Percentiles rank a stretch among this genome's conserved stretches.
These are phyloP conservation scores for Apiospora marii DNA, from an alignment of 2,329 filamentous ascomycete species.

Conservation along the genomic window DNA sequence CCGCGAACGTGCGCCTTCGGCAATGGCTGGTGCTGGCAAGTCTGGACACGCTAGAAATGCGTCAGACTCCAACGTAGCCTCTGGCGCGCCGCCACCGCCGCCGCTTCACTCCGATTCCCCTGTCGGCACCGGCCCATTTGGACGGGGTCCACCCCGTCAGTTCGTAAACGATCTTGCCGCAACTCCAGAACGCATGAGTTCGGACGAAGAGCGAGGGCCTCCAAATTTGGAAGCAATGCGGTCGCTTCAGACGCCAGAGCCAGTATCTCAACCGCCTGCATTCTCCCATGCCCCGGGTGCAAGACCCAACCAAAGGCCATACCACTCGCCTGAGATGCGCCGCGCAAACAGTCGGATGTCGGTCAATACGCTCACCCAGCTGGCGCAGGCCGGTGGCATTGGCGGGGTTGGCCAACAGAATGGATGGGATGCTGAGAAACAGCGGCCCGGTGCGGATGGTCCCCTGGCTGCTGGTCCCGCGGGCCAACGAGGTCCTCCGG, in stretches of 20 bases:
- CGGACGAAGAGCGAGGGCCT: conserved; percentile 61
- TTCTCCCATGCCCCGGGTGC: conserved; percentile 80
- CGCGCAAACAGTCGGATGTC: conserved; percentile 87
- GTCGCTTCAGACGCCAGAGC: conserved; percentile 72
- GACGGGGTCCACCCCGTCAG: conserved; percentile 45
- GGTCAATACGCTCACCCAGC: conserved; percentile 78
- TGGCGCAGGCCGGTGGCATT: conserved; percentile 73
- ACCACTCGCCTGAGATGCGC: conserved; percentile 79
- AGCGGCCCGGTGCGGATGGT: conserved; percentile 44
- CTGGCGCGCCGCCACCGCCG: conserved; percentile 34
- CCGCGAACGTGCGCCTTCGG: conserved; percentile 46
- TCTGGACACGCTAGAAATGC: conserved; percentile 54
- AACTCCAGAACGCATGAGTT: conserved; percentile 62
- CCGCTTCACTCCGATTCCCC: conserved; percentile 36
- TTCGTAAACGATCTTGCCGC: conserved; percentile 54
- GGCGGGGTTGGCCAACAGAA: conserved; percentile 45
- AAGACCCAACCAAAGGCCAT: conserved; percentile 72
- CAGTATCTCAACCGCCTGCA: conserved; percentile 79
- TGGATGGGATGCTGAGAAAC: conserved; percentile 38
- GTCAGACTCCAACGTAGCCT: conserved; percentile 52
- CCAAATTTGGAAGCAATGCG: conserved; percentile 63
- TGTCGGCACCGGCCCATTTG: conserved; percentile 41
- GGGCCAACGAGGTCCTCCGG: conserved; percentile 52
- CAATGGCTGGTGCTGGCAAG: conserved; percentile 42
- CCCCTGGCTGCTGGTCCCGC: conserved; percentile 42